phyloP scores from a whole-genome alignment of 1,139 yeast species.

The Ashbya aceris region DNA sequence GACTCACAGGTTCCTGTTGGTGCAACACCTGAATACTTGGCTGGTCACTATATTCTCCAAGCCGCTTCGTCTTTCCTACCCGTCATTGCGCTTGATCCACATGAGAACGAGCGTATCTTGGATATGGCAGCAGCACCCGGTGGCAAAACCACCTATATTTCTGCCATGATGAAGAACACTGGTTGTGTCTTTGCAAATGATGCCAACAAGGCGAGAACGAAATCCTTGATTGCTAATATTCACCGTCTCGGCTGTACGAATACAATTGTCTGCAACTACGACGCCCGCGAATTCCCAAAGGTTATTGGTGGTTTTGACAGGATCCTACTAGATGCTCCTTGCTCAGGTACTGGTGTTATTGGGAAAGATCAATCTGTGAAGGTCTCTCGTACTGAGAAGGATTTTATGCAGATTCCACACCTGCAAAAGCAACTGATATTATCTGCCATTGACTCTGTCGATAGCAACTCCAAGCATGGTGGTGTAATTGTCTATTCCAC shows the following conservation, averaged over 20 bases:
- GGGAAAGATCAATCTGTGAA: constrained; percentile 96
- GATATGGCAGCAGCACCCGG: constrained; percentile 99
- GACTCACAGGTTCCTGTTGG: constrained; percentile 99
- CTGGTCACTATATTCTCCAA: constrained; percentile 95
- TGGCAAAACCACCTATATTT: constrained; percentile 93
- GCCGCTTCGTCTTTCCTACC: constrained; percentile 98
- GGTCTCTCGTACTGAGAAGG: constrained; percentile 89
- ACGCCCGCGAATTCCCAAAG: constrained; percentile 96
- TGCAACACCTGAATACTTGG: constrained; percentile 97
- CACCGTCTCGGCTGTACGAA: constrained; percentile 96
- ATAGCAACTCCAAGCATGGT: constrained; percentile 83
- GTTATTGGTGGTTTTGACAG: constrained; percentile 98
- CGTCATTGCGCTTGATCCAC: constrained; percentile 94
- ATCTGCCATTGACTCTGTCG: constrained; percentile 96
- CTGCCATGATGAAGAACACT: constrained; percentile 96
- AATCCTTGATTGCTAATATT: constrained; percentile 91
- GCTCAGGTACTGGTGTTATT: constrained; percentile 99
- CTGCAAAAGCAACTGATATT: constrained; percentile 87
- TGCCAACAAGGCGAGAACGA: constrained; percentile 91
- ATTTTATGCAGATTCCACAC: constrained; percentile 93
- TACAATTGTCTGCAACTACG: constrained; percentile 94
- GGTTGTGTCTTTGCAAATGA: constrained; percentile 98
- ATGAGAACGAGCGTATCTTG: constrained; percentile 85
- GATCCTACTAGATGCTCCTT: constrained; percentile 93
- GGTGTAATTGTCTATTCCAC: constrained; percentile 96